Conservation (phyloP, 2,329 filamentous ascomycete genomes). For the Clarireedia hainanense region DNA sequence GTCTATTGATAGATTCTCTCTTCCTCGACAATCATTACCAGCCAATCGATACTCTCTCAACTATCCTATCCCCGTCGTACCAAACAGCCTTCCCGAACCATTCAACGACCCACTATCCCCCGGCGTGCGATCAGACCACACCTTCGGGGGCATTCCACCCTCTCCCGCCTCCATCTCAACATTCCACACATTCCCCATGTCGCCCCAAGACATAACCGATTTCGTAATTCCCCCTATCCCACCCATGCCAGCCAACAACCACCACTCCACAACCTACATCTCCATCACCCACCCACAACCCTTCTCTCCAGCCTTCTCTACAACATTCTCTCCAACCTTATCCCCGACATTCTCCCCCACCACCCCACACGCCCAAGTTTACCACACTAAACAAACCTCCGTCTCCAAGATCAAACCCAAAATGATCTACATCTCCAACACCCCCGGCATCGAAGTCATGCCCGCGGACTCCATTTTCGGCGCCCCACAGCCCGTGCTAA, state of each 20-base stretch:
- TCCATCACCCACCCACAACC: not conserved
- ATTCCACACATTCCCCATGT: conserved; percentile 1
- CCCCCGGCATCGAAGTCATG: not conserved
- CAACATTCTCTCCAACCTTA: not conserved
- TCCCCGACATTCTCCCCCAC: not conserved
- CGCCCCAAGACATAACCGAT: not conserved
- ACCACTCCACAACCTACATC: not conserved
- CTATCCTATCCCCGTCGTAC: not conserved
- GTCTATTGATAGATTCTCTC: not conserved
- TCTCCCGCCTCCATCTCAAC: conserved; percentile 1
- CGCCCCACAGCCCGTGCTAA: not conserved
- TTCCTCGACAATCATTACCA: not conserved
- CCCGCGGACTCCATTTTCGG: not conserved
- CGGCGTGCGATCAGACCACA: conserved; percentile 1
- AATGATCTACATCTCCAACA: conserved; percentile 6
- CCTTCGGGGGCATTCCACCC: not conserved
- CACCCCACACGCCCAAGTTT: not conserved
- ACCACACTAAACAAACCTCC: conserved; percentile 6
- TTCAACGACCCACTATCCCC: not conserved
- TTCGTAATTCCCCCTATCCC: not conserved
- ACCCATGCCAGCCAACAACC: not conserved
- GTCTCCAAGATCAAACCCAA: conserved; percentile 8
- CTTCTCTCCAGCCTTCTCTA: too few relatives aligned
- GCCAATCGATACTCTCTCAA: not conserved
- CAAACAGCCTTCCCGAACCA: not conserved